Evolutionary conservation across 495 filamentous ascomycete species (phyloP).

Genomic region (Glutinoglossum americanum): DNA sequence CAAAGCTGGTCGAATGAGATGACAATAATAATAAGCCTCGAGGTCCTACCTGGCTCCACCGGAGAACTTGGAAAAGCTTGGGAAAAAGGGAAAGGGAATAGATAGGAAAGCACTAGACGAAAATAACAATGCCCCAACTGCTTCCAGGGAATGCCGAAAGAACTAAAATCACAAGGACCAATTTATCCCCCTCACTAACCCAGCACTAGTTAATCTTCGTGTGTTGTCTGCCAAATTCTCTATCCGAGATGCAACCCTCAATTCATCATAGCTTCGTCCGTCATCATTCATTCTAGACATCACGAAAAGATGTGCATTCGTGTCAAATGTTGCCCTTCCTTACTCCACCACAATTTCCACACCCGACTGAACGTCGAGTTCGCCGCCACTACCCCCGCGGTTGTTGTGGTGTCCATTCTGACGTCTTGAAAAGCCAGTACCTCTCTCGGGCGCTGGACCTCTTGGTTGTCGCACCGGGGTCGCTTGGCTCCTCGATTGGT

Average conservation of each 20-base stretch:
- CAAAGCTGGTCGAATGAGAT: background rate
- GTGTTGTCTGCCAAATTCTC: background rate
- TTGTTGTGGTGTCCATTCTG: slow-evolving; percentile 64
- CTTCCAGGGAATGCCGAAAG: background rate
- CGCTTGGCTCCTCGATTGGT: slow-evolving; percentile 28
- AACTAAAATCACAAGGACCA: background rate
- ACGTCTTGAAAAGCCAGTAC: slow-evolving; percentile 44
- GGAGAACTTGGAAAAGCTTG: background rate
- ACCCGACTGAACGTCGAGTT: slow-evolving; percentile 35
- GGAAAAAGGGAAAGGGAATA: background rate
- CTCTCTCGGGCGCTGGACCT: slow-evolving; percentile 58
- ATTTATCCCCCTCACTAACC: background rate
- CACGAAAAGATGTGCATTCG: slow-evolving; percentile 1
- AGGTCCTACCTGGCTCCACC: background rate
- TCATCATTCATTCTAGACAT: slow-evolving; percentile 4
- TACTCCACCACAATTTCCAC: slow-evolving; percentile 25
- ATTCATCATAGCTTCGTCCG: slow-evolving; percentile 1
- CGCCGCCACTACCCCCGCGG: slow-evolving; percentile 42
- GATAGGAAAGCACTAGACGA: background rate
- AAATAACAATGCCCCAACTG: background rate
- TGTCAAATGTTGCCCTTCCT: background rate
- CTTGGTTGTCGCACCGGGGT: slow-evolving; percentile 62
- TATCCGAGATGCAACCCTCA: background rate
- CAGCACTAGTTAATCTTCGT: background rate
- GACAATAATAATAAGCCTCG: background rate